Evolutionary conservation across 169 alveolate species (phyloP).

Genomic region (Ichthyophthirius multifiliis): DNA sequence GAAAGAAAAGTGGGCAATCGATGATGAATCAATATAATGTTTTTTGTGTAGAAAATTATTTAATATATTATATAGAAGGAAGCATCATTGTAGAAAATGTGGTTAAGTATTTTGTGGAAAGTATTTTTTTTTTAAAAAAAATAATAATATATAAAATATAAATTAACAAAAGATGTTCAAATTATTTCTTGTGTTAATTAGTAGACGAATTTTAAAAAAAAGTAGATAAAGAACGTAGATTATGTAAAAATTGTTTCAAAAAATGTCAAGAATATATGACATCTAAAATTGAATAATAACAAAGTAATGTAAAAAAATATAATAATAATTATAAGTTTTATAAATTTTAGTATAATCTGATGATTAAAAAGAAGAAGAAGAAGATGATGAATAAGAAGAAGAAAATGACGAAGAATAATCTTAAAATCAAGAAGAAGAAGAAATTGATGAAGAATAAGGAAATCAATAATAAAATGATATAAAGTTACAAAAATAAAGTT

Average conservation of each 20-base stretch:
- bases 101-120: conserved; percentile 24
- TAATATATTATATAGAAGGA: conserved; percentile 13
- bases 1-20: not conserved
- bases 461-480: too few species aligned
- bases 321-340: not conserved
- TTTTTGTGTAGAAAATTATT: conserved; percentile 18
- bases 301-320: not conserved
- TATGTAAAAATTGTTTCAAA: not conserved
- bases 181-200: not conserved
- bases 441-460: not conserved
- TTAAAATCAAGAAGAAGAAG: not conserved
- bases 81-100: conserved; percentile 42
- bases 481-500: too few species aligned
- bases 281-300: not conserved
- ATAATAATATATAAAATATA: not conserved
- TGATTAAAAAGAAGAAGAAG: not conserved
- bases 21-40: not conserved
- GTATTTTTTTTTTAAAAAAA: not conserved
- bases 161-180: not conserved
- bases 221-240: not conserved
- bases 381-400: not conserved
- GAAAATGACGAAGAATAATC: not conserved
- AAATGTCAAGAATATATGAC: not conserved
- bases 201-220: not conserved
- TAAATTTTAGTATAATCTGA: not conserved